phyloP scores from a whole-genome alignment of 2,329 filamentous ascomycete genomes.

The Botryosphaeria dothidea region DNA sequence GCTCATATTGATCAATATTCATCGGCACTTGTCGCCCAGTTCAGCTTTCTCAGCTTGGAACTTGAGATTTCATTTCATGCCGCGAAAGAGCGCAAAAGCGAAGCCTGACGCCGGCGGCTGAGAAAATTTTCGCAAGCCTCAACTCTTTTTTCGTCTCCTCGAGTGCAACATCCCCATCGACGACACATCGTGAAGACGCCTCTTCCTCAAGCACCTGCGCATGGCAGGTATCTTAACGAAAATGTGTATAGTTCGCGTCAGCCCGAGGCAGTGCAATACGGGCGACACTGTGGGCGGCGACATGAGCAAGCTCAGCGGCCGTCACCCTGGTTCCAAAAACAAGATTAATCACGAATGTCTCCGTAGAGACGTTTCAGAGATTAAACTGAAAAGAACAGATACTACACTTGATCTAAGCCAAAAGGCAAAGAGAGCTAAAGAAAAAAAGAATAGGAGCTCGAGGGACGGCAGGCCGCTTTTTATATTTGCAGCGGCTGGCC shows the following conservation, averaged over 20 bases:
- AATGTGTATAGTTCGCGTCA: slow-evolving; percentile 8
- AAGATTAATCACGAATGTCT: slow-evolving; percentile 9
- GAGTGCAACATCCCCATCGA: no score
- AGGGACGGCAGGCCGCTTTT: background rate
- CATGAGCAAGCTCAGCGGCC: slow-evolving; percentile 17
- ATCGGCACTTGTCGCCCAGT: no score
- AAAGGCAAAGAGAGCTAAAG: slow-evolving; percentile 17
- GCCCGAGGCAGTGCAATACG: slow-evolving; percentile 9
- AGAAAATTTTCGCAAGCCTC: no score
- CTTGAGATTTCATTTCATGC: no score
- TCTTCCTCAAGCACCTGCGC: slow-evolving; percentile 17
- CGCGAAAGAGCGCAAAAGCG: no score
- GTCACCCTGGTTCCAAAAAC: slow-evolving; percentile 7
- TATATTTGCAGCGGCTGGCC: background rate
- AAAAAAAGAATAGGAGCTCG: background rate
- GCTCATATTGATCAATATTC: no score
- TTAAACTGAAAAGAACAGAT: slow-evolving; percentile 19
- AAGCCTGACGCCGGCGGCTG: no score
- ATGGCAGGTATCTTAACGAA: slow-evolving; percentile 2
- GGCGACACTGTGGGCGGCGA: slow-evolving; percentile 17
- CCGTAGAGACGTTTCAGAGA: slow-evolving; percentile 11
- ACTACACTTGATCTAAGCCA: slow-evolving; percentile 19
- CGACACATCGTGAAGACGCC: background rate
- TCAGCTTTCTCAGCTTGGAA: no score
- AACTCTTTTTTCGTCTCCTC: no score